Conservation (phyloP, 345 rosid genomes). For the Isatis tinctoria region DNA sequence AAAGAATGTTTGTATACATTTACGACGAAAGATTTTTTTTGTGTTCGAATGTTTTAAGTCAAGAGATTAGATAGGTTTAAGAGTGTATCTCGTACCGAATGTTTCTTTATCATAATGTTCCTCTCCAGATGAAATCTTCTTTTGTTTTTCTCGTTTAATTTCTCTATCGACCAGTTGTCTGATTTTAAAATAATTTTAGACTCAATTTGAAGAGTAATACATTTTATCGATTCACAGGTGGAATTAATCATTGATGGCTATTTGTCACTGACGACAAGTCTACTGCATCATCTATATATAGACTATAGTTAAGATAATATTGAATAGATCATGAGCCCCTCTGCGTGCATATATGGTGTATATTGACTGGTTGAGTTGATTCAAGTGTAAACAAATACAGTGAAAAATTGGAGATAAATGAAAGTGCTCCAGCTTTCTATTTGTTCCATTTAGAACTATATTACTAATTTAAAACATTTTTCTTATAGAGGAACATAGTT, state of each 20-base stretch:
- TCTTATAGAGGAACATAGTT: too few relatives aligned
- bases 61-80: constrained; percentile 7
- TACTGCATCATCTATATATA: neutral
- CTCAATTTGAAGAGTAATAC: neutral
- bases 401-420: neutral
- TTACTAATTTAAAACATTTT: too few relatives aligned
- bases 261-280: constrained; percentile 10
- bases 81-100: constrained; percentile 9
- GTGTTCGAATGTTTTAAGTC: neutral
- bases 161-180: constrained; percentile 3
- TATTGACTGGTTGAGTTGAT: too few relatives aligned
- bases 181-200: neutral
- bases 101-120: constrained; percentile 13
- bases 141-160: neutral
- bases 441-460: too few relatives aligned
- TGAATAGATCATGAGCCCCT: neutral
- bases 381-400: too few relatives aligned
- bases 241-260: constrained; percentile 22
- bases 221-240: constrained; percentile 7
- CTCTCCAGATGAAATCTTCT: constrained; percentile 1
- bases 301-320: neutral
- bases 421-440: neutral
- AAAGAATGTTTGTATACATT: constrained; percentile 19
- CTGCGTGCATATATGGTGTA: neutral
- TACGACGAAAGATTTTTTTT: neutral